Evolutionary conservation across 768 basidiomycete genomes (phyloP).

Genomic region (Royoungia palumana): DNA sequence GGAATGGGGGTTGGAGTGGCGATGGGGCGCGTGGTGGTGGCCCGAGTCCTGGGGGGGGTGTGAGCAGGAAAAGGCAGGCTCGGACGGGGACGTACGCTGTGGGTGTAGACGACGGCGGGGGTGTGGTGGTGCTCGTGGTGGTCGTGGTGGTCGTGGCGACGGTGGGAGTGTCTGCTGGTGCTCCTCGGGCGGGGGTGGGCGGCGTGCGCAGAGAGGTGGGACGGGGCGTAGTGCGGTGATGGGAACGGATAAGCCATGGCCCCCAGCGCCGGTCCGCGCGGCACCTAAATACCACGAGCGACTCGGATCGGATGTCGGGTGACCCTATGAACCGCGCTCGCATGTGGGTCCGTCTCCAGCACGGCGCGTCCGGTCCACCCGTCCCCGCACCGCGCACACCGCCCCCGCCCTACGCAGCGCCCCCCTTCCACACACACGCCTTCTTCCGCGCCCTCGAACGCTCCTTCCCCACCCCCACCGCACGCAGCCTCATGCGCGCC

Average conservation of each 20-base stretch:
- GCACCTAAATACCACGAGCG: background rate
- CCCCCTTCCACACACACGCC: slow-evolving; percentile 80
- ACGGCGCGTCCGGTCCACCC: slow-evolving; percentile 18
- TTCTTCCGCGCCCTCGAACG: slow-evolving; percentile 71
- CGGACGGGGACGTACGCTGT: slow-evolving; percentile 12
- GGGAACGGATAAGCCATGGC: slow-evolving; percentile 27
- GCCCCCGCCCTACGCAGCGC: slow-evolving; percentile 48
- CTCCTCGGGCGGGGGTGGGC: slow-evolving; percentile 13
- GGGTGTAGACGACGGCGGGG: slow-evolving; percentile 7
- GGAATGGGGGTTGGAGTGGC: slow-evolving; percentile 15
- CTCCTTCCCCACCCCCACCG: slow-evolving; percentile 70
- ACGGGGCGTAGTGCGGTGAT: slow-evolving; percentile 1
- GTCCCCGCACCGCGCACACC: slow-evolving; percentile 15
- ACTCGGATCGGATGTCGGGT: slow-evolving; percentile 20
- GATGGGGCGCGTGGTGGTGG: slow-evolving; percentile 16
- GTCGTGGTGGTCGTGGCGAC: background rate
- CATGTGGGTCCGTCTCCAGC: slow-evolving; percentile 12
- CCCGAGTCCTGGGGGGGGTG: slow-evolving; percentile 17
- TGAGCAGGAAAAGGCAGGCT: background rate
- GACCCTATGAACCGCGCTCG: slow-evolving; percentile 6
- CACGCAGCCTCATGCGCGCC: slow-evolving; percentile 79
- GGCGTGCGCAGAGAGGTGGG: background rate
- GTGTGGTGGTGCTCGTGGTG: slow-evolving; percentile 1
- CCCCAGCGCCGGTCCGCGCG: background rate
- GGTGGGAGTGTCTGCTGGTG: slow-evolving; percentile 16